phyloP scores from a whole-genome alignment of 2,329 filamentous ascomycete species.

The Gaeumannomyces tritici region DNA sequence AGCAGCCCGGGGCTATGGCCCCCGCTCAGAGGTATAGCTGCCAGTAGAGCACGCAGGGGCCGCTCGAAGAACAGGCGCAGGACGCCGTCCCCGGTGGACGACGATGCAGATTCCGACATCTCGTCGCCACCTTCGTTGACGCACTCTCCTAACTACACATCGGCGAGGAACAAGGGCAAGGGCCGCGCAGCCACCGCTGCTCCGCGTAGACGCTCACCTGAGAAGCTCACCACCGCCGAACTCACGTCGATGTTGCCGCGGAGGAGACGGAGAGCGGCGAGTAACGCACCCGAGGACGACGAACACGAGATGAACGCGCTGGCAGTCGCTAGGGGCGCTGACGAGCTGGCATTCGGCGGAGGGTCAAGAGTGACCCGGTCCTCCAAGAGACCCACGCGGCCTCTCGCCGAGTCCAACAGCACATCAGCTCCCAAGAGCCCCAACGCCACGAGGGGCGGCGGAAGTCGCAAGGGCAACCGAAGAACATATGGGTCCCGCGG shows the following conservation, averaged over 20 bases:
- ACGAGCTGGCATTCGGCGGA: slow-evolving; percentile 38
- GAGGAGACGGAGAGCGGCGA: slow-evolving; percentile 28
- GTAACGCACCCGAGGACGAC: slow-evolving; percentile 11
- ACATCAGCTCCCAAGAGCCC: slow-evolving; percentile 8
- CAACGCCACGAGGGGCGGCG: not conserved
- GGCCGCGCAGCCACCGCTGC: slow-evolving; percentile 12
- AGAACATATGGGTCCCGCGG: slow-evolving; percentile 41
- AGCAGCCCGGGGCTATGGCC: slow-evolving; percentile 38
- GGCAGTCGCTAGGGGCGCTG: slow-evolving; percentile 38
- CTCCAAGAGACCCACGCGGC: not conserved
- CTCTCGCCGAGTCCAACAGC: not conserved
- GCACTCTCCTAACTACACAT: slow-evolving; percentile 49
- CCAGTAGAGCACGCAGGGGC: slow-evolving; percentile 20
- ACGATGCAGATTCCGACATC: slow-evolving; percentile 38
- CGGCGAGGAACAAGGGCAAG: slow-evolving; percentile 17
- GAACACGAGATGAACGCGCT: slow-evolving; percentile 30
- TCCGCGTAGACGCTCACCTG: slow-evolving; percentile 6
- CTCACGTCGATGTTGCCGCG: slow-evolving; percentile 44
- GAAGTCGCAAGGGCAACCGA: slow-evolving; percentile 11
- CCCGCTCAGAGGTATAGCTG: slow-evolving; percentile 39
- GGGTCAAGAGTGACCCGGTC: not conserved
- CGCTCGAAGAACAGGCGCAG: slow-evolving; percentile 12
- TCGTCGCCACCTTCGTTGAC: slow-evolving; percentile 59
- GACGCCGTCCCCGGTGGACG: slow-evolving; percentile 27
- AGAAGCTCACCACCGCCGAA: slow-evolving; percentile 39